Base-by-base conservation (phyloP, 768 basidiomycete species). In the Aureoboletus auriporus region DNA sequence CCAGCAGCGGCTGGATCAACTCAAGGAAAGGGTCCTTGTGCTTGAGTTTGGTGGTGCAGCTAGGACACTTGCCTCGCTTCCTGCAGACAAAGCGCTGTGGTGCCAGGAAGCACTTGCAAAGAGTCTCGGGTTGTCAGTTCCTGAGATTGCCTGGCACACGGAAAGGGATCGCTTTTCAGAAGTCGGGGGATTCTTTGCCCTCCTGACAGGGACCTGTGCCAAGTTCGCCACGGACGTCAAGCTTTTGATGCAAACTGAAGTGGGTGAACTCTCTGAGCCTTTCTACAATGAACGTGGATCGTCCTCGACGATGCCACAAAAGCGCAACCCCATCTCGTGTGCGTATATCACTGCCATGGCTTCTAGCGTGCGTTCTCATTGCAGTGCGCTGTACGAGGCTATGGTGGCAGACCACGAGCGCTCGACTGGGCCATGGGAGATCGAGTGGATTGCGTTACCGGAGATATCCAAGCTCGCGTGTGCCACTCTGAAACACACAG, bases 281-380 rank as follows among this genome's bases (percentile, higher is more conserved):
- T 76, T 69, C 42, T 61, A 71, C 29, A 57, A 67, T 10, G 68
- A 75, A 39, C 71, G 73, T 16, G 74, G 74, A 0, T 75, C 72
- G 8, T 76, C 74, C 50, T 73, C 71, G 51, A 75, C 75, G 13
- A 76, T 76, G 75, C 75, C 73, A 16, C 75, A 76, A 51, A 76
- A 76, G 44, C 68, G 75, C n/a, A 76, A 76, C 46, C 72, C 73
- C 0, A 71, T 75, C 33, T 71, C 70, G 2, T 68, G 72, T 41
- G 73, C 65, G 1, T 76, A 76, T 51, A 71, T 76, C 44, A 71
- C 70, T 1, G 69, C 73, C 5, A 71, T 75, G 66, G 58, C 69
- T 17, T 64, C 70, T 17, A 71, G 68, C 14, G 68, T 76, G 46
- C 69, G 69, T 11, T 69, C 75, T 42, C 62, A 75, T 17, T 64